phyloP scores from a whole-genome alignment of 2,329 filamentous ascomycete genomes.

The Colletotrichum lindemuthianum region DNA sequence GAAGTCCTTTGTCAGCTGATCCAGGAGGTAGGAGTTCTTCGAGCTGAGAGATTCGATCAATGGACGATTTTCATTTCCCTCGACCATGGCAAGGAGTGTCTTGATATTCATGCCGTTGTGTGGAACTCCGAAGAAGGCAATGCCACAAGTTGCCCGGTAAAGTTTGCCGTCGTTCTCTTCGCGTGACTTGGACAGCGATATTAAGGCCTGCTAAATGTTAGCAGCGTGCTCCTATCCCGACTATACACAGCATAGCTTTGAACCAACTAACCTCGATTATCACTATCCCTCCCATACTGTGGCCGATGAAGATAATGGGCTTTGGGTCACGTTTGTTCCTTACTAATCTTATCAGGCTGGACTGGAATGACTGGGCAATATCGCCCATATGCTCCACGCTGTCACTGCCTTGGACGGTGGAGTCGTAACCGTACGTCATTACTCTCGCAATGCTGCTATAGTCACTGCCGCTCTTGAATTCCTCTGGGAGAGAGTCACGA shows the following conservation, averaged over 20 bases:
- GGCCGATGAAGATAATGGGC: slow-evolving; percentile 36
- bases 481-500: slow-evolving; percentile 39
- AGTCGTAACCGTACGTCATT: slow-evolving; percentile 39
- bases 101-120: not conserved
- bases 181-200: not conserved
- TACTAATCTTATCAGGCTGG: slow-evolving; percentile 8
- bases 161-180: not conserved
- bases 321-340: not conserved
- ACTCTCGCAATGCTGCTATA: slow-evolving; percentile 30
- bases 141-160: not conserved
- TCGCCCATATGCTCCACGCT: slow-evolving; percentile 34
- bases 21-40: not conserved
- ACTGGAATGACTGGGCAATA: slow-evolving; percentile 21
- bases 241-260: not conserved
- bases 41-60: not conserved
- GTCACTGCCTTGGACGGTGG: slow-evolving; percentile 25
- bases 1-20: not conserved
- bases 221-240: not conserved
- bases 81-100: not conserved
- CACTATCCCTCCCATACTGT: slow-evolving; percentile 38
- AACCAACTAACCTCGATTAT: slow-evolving; percentile 37
- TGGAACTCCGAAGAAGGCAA: not conserved
- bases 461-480: slow-evolving; percentile 27
- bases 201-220: not conserved
- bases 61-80: not conserved